Percentiles rank a stretch among this genome's conserved stretches.
Evolutionary conservation across 2,329 filamentous ascomycete genomes (phyloP).

Genomic region (Dendryphion nanum): DNA sequence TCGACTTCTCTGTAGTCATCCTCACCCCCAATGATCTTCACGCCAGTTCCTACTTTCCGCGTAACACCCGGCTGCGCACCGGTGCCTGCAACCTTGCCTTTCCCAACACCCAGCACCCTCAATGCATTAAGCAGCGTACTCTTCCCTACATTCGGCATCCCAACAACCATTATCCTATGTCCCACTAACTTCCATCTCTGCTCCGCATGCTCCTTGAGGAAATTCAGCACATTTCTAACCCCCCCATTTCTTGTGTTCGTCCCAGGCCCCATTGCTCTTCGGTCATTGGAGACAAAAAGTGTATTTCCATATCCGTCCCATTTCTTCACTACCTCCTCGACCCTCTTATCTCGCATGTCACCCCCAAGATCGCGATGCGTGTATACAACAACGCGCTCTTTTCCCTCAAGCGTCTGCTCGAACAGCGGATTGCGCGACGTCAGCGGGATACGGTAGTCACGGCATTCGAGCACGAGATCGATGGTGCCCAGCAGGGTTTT

Average conservation of each 20-base stretch:
- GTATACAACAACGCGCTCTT: slow-evolving; percentile 79
- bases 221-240: slow-evolving; percentile 43
- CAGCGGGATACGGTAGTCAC: slow-evolving; percentile 86
- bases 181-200: slow-evolving; percentile 66
- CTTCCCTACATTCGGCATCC: slow-evolving; percentile 98
- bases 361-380: slow-evolving; percentile 71
- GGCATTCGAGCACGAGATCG: slow-evolving; percentile 88
- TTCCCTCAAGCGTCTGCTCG: slow-evolving; percentile 71
- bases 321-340: slow-evolving; percentile 51
- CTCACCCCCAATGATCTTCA: slow-evolving; percentile 68
- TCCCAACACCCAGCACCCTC: slow-evolving; percentile 64
- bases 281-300: background rate
- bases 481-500: slow-evolving; percentile 75
- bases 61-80: slow-evolving; percentile 89
- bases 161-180: slow-evolving; percentile 82
- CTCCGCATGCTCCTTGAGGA: slow-evolving; percentile 53
- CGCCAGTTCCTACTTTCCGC: slow-evolving; percentile 75
- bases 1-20: slow-evolving; percentile 47
- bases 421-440: slow-evolving; percentile 89
- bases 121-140: slow-evolving; percentile 89
- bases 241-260: background rate
- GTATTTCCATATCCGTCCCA: slow-evolving; percentile 36
- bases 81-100: slow-evolving; percentile 73
- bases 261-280: background rate
- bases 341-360: slow-evolving; percentile 25